These are phyloP conservation scores for Xylariaceae sp. DNA, from an alignment of 2,329 filamentous ascomycete genomes.

Conservation along the genomic window DNA sequence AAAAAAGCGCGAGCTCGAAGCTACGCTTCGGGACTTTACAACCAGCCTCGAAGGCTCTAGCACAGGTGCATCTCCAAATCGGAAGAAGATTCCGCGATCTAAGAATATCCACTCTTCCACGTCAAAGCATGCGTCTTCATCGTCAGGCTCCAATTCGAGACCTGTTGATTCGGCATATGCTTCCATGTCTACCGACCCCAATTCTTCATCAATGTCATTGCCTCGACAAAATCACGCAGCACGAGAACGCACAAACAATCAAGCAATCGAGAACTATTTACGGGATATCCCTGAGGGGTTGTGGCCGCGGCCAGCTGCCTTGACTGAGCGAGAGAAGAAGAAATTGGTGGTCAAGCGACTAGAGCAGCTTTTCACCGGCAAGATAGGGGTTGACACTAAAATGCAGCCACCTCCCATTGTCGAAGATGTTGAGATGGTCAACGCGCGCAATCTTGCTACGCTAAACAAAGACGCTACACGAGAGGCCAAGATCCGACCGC, in stretches of 20 bases:
- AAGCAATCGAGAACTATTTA: slow-evolving; percentile 65
- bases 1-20: slow-evolving; percentile 74
- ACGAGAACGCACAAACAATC: slow-evolving; percentile 42
- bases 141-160: slow-evolving; percentile 48
- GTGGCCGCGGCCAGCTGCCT: slow-evolving; percentile 54
- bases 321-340: slow-evolving; percentile 72
- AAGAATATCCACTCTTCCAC: slow-evolving; percentile 39
- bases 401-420: slow-evolving; percentile 23
- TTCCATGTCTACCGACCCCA: slow-evolving; percentile 54
- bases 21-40: slow-evolving; percentile 67
- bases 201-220: slow-evolving; percentile 38
- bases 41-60: slow-evolving; percentile 52
- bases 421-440: slow-evolving; percentile 26
- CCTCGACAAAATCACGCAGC: slow-evolving; percentile 28
- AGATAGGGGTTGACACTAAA: slow-evolving; percentile 37
- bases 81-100: slow-evolving; percentile 36
- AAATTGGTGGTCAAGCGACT: slow-evolving; percentile 71
- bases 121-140: slow-evolving; percentile 49
- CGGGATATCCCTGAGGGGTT: slow-evolving; percentile 68
- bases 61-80: slow-evolving; percentile 37
- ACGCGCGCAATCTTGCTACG: slow-evolving; percentile 5
- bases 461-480: slow-evolving; percentile 32
- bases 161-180: slow-evolving; percentile 62
- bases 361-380: slow-evolving; percentile 79
- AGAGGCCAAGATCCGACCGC: slow-evolving; percentile 45